Evolutionary conservation across 345 rosid genomes (phyloP), one percentile per base, ranked within the genome.

Genomic region (Eucalyptus melliodora): DNA sequence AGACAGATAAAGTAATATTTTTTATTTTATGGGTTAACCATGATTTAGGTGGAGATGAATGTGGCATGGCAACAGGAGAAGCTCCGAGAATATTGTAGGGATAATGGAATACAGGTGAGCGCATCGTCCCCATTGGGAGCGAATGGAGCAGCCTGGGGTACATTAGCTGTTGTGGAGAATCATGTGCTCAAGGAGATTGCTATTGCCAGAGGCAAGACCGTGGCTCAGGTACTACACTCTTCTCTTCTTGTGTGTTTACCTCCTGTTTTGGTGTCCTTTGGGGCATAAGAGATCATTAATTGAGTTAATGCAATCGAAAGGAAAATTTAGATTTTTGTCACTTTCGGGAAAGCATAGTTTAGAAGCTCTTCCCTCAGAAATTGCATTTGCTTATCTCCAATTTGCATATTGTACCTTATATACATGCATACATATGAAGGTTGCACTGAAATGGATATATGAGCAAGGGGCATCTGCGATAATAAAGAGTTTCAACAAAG

Each of bases 81-180:
- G 83, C 21, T 88, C n/a, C 51, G 72, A 45, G 83, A 31, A 30
- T 91, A 42, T 81, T 89, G 90, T 88, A 88, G 42, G 16, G 80
- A 72, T 69, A 91, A 89, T 17, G 88, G 89, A 9, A 89, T 89
- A 10, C 90, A 88, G 3, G 83, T 89, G 44, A 89, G 83, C 56
- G 91, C 91, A 23, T 91, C 87, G 90, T 91, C 92, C 16, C 89
- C 91, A 16, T 56, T 91, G 87, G 92, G 82, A n/a, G 87, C 87
- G 16, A 67, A 89, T 50, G 90, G 92, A 50, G 90, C 89, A 23
- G 8, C 17, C 40, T 89, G 90, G 89, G 92, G 92, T 16, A 81
- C 92, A 45, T 27, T 40, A 9, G 65, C 86, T 3, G 90, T 87
- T 9, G 67, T 83, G 88, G 88, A 89, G 50, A 89, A 69, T 65